Conservation (phyloP, 179 eudicot species). For the Spinacia oleracea region DNA sequence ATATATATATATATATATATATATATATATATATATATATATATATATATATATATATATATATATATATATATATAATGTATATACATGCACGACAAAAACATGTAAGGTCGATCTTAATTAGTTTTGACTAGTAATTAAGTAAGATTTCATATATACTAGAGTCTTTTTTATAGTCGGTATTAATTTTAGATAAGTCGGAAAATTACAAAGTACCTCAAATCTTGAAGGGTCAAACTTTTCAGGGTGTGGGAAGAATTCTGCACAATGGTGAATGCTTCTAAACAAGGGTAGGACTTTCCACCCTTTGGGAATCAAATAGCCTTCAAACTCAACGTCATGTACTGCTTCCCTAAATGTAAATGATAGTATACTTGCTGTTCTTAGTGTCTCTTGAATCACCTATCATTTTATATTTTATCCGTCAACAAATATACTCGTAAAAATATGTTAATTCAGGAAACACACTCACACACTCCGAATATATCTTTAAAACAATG, state of each 20-base stretch:
- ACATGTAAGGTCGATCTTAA: too few relatives aligned
- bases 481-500: too few relatives aligned
- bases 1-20: too few relatives aligned
- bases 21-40: too few relatives aligned
- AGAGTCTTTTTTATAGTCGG: background rate
- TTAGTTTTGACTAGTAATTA: too few relatives aligned
- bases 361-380: slow-evolving; percentile 78
- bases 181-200: background rate
- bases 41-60: too few relatives aligned
- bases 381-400: slow-evolving; percentile 79
- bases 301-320: slow-evolving; percentile 88
- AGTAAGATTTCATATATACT: background rate
- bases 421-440: background rate
- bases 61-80: too few relatives aligned
- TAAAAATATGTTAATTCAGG: background rate
- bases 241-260: slow-evolving; percentile 74
- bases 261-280: slow-evolving; percentile 70
- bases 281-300: slow-evolving; percentile 87
- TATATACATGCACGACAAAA: too few relatives aligned
- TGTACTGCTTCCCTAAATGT: slow-evolving; percentile 90
- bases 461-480: too few relatives aligned
- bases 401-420: slow-evolving; percentile 39
- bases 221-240: slow-evolving; percentile 90
- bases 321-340: slow-evolving; percentile 82
- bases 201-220: slow-evolving; percentile 47